Base-by-base conservation (phyloP, 441 rosid species). In the Populus hybrid region DNA sequence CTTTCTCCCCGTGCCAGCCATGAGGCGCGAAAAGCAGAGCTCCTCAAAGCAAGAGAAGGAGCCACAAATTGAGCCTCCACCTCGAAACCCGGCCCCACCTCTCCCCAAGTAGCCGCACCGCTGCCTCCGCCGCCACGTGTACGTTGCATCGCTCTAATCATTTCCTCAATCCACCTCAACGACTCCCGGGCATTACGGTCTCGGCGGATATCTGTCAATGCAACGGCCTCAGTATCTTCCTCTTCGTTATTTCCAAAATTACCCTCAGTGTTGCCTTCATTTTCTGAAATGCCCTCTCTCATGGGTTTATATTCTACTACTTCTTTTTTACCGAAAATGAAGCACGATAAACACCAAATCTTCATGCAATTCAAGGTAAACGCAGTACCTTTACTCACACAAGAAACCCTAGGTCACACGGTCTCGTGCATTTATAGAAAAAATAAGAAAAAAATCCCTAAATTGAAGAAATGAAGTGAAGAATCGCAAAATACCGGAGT, bases 261-360 rank as follows among this genome's bases (percentile, higher is more conserved):
- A 8, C 76, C 78, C 77, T 81, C 87, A 23, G 77, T 66, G 34
- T 76, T 83, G 73, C 70, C 84, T 24, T 72, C 88, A 80, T 77
- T 77, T 2, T 42, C 78, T 7, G 81, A 79, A 85, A 79, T 74
- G 40, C 73, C 73, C 59, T 75, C 89, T 67, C 78, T 82, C 95
- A 90, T 90, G 70, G 73, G 81, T 77, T 26, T 57, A n/a, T 20
- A 10, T 6, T 71, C 57, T 12, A 18, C 20, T 38, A 72, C 84
- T 14, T 81, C 87, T 64, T 86, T 88, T 76, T 85, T 88, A 81
- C 77, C 85, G 68, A 82, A 83, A 82, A 77, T 81, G 85, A 93
- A 93, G 85, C 91, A 91, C 36, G 84, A 67, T 82, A 88, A 88
- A 83, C 90, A 90, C 96, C 93, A 92, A 88, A 86, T 91, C 96